Conservation (phyloP, 2,329 filamentous ascomycete species). For the Aspergillus sergii region DNA sequence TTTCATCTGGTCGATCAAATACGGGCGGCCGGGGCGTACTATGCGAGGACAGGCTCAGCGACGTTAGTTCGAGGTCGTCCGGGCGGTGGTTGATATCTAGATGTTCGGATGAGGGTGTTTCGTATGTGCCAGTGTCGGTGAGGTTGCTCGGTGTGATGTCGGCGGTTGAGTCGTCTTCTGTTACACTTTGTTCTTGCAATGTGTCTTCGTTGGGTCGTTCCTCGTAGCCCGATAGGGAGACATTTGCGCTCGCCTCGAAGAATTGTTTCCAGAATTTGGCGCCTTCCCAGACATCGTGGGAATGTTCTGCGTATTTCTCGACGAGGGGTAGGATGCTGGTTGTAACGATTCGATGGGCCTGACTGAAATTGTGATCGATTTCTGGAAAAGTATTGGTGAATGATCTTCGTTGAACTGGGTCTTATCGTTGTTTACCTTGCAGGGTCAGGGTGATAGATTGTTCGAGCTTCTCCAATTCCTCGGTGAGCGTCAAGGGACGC, state of each 20-base stretch:
- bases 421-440: constrained; percentile 63
- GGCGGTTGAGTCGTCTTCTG: constrained; percentile 59
- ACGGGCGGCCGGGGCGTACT: constrained; percentile 50
- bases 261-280: constrained; percentile 99
- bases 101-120: constrained; percentile 42
- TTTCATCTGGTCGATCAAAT: constrained; percentile 29
- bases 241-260: constrained; percentile 97
- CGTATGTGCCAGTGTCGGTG: constrained; percentile 44
- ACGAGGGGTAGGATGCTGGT: constrained; percentile 90
- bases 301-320: constrained; percentile 93
- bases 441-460: constrained; percentile 95
- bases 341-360: constrained; percentile 93
- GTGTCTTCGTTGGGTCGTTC: constrained; percentile 69
- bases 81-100: constrained; percentile 31
- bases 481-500: constrained; percentile 75
- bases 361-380: constrained; percentile 98
- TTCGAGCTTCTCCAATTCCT: constrained; percentile 93
- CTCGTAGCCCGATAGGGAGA: constrained; percentile 93
- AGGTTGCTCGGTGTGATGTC: constrained; percentile 48
- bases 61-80: constrained; percentile 51
- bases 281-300: constrained; percentile 91
- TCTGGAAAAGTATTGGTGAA: constrained; percentile 56
- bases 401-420: constrained; percentile 12
- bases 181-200: constrained; percentile 53
- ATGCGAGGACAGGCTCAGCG: constrained; percentile 47